phyloP scores from a whole-genome alignment of 371 early-diverging fungal genomes.

The Circinella umbellata region DNA sequence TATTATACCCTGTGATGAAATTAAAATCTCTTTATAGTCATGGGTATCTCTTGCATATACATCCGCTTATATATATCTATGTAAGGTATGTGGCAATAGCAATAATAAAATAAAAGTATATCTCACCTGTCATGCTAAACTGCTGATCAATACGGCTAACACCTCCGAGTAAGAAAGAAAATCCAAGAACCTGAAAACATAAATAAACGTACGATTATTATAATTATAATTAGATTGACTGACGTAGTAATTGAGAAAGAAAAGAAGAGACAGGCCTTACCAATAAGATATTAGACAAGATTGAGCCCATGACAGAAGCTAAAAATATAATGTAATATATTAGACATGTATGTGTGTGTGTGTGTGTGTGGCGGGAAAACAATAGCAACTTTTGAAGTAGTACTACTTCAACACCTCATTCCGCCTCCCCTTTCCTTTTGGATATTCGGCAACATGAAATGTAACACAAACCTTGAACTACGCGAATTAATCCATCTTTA shows the following conservation, averaged over 20 bases:
- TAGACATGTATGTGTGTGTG: neutral
- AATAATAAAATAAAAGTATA: neutral
- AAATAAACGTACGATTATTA: slow-evolving; percentile 24
- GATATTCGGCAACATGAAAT: neutral
- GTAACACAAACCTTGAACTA: slow-evolving; percentile 70
- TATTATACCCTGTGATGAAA: neutral
- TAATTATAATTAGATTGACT: too few species aligned
- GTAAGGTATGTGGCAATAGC: neutral
- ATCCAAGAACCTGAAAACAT: slow-evolving; percentile 13
- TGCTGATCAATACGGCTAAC: slow-evolving; percentile 48
- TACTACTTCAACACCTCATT: neutral
- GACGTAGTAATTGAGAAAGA: slow-evolving; percentile 12
- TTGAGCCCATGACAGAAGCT: slow-evolving; percentile 53
- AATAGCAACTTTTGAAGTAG: neutral
- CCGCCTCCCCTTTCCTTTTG: neutral
- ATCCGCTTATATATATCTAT: too few species aligned
- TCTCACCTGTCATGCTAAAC: slow-evolving; percentile 46
- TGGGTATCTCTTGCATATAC: too few species aligned
- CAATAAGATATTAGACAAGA: slow-evolving; percentile 49
- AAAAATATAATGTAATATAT: neutral
- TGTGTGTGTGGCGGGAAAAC: neutral
- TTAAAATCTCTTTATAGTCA: too few species aligned
- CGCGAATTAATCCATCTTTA: slow-evolving; percentile 73
- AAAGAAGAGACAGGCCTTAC: slow-evolving; percentile 17
- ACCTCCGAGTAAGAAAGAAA: slow-evolving; percentile 53